These are phyloP conservation scores for Echium plantagineum DNA, from an alignment of 257 asterid genomes.

Conservation along the genomic window DNA sequence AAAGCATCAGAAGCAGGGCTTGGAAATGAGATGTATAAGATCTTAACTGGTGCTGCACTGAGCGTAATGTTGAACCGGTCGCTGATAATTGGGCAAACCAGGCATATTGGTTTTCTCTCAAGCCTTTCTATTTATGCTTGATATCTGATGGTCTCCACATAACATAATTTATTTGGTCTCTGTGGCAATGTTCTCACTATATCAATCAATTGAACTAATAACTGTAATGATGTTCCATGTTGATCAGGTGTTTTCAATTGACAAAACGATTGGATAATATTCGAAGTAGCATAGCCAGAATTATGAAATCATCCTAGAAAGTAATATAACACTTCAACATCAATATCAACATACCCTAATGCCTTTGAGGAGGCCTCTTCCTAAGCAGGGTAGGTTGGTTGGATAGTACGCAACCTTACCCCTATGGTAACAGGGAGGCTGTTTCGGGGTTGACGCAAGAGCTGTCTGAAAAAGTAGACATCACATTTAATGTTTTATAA, in stretches of 20 bases:
- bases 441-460: too few relatives aligned
- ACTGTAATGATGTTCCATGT: background rate
- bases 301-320: too few relatives aligned
- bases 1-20: slow-evolving; percentile 98
- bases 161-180: background rate
- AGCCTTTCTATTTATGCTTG: slow-evolving; percentile 54
- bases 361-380: too few relatives aligned
- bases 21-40: slow-evolving; percentile 93
- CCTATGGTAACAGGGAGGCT: too few relatives aligned
- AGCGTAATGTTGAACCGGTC: slow-evolving; percentile 98
- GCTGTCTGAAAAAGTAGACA: too few relatives aligned
- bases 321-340: too few relatives aligned
- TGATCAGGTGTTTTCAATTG: background rate
- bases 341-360: too few relatives aligned
- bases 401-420: too few relatives aligned
- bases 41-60: slow-evolving; percentile 83
- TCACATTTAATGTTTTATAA: too few relatives aligned
- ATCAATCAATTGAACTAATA: background rate
- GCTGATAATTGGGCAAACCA: slow-evolving; percentile 97
- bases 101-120: slow-evolving; percentile 97
- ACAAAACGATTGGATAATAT: background rate
- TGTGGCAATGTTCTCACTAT: background rate
- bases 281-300: too few relatives aligned
- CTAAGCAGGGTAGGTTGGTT: too few relatives aligned
- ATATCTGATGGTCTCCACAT: slow-evolving; percentile 1